Base-by-base conservation (phyloP, 352 stramenopile species). In the Globisporangium canariense region DNA sequence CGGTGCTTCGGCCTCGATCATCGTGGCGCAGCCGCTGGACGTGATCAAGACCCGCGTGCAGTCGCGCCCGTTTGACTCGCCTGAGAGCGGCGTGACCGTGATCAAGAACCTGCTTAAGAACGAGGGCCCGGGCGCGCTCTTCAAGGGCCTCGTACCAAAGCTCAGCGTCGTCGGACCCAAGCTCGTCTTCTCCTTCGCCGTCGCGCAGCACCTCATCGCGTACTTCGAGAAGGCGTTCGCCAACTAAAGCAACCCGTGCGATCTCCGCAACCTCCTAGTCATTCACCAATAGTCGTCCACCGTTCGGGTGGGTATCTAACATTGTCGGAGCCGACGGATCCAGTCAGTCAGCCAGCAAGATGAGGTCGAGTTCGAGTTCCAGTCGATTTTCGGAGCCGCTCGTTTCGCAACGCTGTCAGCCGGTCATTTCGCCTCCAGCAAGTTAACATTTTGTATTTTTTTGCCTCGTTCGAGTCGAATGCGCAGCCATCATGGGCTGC, bases 1-100 rank as follows among this genome's bases (percentile, higher is more conserved):
- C 11, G 86, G 86, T 57, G 86, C 86, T 5, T 93, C 83, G 7
- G 74, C 86, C 41, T 90, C 78, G 62, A 95, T 95, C 72, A 89
- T 95, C 41, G 95, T 98, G 32, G 90, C 95, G 1, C 88, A 97
- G 69, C 95, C 95, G 46, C 71, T 96, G 56, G 95, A 98, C 81
- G 94, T 98, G 50, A 95, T 98, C 82, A 98, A 98, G 80, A 98
- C 94, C 47, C 86, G 95, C 63, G 88, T 98, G 51, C 95, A 98
- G 74, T 95, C 90, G 51, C 85, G 90, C 45, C 80, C 92, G 46
- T 98, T 98, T 69, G 90, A 98, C 76, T 97, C 91, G 58, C 93
- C 90, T 0, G 90, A 98, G 71, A 96, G 78, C 64, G 95, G 95
- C 60, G 78, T 89, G 65, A 79, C 83, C 47, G 92, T 98, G 49